phyloP scores from a whole-genome alignment of 2,329 filamentous ascomycete species.

The Ascochyta lentis region DNA sequence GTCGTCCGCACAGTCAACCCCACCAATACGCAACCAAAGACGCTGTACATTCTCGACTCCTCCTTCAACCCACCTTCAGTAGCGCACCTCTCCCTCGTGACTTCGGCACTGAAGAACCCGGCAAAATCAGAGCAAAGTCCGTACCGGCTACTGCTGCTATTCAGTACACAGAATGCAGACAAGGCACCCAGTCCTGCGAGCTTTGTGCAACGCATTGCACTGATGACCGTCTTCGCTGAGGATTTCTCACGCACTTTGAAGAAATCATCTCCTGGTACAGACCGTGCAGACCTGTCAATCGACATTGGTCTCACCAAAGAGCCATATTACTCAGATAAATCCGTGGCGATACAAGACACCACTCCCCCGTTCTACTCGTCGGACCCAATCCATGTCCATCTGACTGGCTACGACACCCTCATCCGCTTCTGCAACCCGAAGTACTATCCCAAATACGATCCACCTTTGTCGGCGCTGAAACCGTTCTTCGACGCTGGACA shows the following conservation, averaged over 20 bases:
- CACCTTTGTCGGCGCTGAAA: conserved; percentile 62
- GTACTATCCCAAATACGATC: conserved; percentile 64
- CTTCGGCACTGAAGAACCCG: conserved; percentile 57
- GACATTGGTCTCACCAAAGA: conserved; percentile 75
- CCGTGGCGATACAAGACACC: conserved; percentile 60
- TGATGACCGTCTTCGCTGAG: conserved; percentile 74
- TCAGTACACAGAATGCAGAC: conserved; percentile 70
- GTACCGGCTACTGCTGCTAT: conserved; percentile 62
- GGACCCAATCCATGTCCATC: conserved; percentile 65
- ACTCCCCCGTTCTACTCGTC: conserved; percentile 44
- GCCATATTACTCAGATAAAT: conserved; percentile 79
- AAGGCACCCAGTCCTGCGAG: conserved; percentile 70
- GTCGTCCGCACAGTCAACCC: conserved; percentile 46
- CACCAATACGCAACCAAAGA: conserved; percentile 43
- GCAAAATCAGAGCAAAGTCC: conserved; percentile 44
- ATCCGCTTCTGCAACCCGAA: conserved; percentile 74
- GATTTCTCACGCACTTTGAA: conserved; percentile 53
- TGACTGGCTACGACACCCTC: conserved; percentile 78
- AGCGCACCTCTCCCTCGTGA: conserved; percentile 64
- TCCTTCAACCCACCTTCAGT: conserved; percentile 70
- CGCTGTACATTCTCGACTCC: conserved; percentile 69
- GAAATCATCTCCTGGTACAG: conserved; percentile 2
- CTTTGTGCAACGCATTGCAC: conserved; percentile 70
- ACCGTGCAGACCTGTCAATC: conserved; percentile 43
- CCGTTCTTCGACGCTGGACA: conserved; percentile 69